Base-by-base conservation (phyloP, 495 filamentous ascomycete genomes). In the Cercophora scortea region DNA sequence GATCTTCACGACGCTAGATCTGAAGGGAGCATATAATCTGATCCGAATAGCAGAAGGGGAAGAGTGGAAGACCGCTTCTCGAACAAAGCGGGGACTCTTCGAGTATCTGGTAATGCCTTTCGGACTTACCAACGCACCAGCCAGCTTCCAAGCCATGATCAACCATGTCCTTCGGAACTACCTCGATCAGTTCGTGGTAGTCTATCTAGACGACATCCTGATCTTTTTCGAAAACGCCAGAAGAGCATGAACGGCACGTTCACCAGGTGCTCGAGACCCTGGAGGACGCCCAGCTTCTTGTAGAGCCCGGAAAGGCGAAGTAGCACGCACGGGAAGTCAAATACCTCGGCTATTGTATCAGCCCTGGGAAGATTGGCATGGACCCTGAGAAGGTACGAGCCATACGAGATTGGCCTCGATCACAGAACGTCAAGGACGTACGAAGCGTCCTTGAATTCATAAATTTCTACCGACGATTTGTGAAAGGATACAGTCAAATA, bases 381-480 rank as follows among this genome's bases (percentile, higher is more conserved):
- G n/a, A 53, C 33, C 38, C 4, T 2, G 3, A 40, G 3, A 60
- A 60, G 13, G 42, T 60, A 11, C 6, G 47, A n/a, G 38, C 17
- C 6, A 25, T 60, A 1, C 2, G 4, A 6, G 3, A 47, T 4
- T 60, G 16, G 47, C 11, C 1, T 15, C 19, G 0, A 45, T 46
- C 0, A 38, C 35, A 12, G 35, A n/a, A 34, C 0, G n/a, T 45
- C 1, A 51, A 35, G 16, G 15, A 45, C 0, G 32, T 40, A 12
- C n/a, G 42, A 39, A 12, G 15, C 0, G 45, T 51, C 34, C 12
- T 51, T 11, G 32, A 43, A 18, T 60, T 60, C 9, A 15, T 18
- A 13, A 56, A 56, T 19, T 60, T 60, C 15, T 60, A 56, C 16
- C 10, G 43, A 10, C 35, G 40, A 11, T 60, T 60, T 15, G 34